These are phyloP conservation scores for Monoraphidium neglectum DNA, from an alignment of 139 green algal species.

Conservation along the genomic window DNA sequence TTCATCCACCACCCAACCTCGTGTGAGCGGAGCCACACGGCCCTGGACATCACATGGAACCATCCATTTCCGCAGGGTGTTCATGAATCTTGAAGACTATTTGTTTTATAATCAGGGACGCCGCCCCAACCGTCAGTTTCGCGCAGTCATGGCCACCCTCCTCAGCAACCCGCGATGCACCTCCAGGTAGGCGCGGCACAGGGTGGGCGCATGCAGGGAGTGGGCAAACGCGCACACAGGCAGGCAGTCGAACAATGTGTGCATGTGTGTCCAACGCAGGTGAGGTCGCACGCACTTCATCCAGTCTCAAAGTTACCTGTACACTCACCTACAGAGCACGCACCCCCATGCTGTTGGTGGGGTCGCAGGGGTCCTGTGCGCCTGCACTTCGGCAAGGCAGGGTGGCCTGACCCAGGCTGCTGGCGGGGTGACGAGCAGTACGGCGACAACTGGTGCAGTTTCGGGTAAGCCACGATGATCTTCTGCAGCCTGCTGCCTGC, in stretches of 20 bases:
- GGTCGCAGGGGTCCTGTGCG: slow-evolving; percentile 30
- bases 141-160: slow-evolving; percentile 31
- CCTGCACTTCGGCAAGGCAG: slow-evolving; percentile 83
- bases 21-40: no score
- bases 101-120: slow-evolving; percentile 53
- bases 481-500: no score
- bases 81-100: slow-evolving; percentile 48
- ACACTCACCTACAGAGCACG: slow-evolving; percentile 34
- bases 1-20: no score
- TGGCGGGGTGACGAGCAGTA: slow-evolving; percentile 56
- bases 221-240: neutral
- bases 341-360: slow-evolving; percentile 15
- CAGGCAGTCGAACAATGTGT: neutral
- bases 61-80: slow-evolving; percentile 16
- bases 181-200: neutral
- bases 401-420: slow-evolving; percentile 57
- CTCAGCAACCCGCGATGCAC: slow-evolving; percentile 8
- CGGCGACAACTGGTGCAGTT: slow-evolving; percentile 57
- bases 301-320: neutral
- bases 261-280: neutral
- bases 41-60: no score
- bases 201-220: neutral
- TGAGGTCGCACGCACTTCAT: neutral
- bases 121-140: slow-evolving; percentile 42
- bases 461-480: slow-evolving; percentile 24